A percentile compares a stretch with the other conserved stretches of the same genome.
Evolutionary conservation across 1,284 basidiomycete species (phyloP).

Genomic region (Agroathelia rolfsii): DNA sequence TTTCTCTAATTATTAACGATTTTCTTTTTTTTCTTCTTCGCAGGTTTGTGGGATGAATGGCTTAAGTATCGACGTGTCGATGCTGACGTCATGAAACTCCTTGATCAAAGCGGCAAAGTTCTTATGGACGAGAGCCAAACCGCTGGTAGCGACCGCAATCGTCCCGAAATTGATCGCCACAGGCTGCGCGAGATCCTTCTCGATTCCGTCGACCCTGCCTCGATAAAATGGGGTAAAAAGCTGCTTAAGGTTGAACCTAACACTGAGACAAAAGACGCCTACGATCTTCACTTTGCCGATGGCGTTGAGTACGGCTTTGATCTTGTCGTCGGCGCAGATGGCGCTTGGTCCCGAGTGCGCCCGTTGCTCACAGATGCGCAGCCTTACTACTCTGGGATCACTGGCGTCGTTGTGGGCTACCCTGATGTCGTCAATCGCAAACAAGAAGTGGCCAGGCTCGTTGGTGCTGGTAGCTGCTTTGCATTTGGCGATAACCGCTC

Average conservation of each 20-base stretch:
- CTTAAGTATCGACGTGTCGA: too few species aligned
- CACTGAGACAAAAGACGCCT: too few species aligned
- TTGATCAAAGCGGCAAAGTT: slow-evolving; percentile 16
- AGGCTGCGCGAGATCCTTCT: slow-evolving; percentile 13
- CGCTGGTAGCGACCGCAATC: too few species aligned
- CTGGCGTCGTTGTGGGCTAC: slow-evolving; percentile 20
- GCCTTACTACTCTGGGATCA: slow-evolving; percentile 27
- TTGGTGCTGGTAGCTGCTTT: slow-evolving; percentile 22
- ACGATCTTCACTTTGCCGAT: slow-evolving; percentile 12
- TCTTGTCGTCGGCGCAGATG: slow-evolving; percentile 36
- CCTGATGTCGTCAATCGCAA: slow-evolving; percentile 12
- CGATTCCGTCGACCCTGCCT: slow-evolving; percentile 10
- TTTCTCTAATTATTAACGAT: too few species aligned
- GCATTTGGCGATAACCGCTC: slow-evolving; percentile 17
- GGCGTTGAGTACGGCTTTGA: slow-evolving; percentile 14
- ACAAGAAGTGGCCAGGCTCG: slow-evolving; percentile 17
- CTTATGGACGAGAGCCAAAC: slow-evolving; percentile 12
- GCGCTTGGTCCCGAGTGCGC: slow-evolving; percentile 32
- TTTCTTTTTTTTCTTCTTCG: too few species aligned
- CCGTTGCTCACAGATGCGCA: slow-evolving; percentile 19
- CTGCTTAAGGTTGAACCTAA: too few species aligned
- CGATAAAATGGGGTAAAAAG: slow-evolving; percentile 16
- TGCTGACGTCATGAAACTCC: too few species aligned
- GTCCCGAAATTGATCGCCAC: slow-evolving; percentile 22
- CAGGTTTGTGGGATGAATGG: too few species aligned